Conservation (phyloP, 345 rosid genomes). For the Brassica napus region DNA sequence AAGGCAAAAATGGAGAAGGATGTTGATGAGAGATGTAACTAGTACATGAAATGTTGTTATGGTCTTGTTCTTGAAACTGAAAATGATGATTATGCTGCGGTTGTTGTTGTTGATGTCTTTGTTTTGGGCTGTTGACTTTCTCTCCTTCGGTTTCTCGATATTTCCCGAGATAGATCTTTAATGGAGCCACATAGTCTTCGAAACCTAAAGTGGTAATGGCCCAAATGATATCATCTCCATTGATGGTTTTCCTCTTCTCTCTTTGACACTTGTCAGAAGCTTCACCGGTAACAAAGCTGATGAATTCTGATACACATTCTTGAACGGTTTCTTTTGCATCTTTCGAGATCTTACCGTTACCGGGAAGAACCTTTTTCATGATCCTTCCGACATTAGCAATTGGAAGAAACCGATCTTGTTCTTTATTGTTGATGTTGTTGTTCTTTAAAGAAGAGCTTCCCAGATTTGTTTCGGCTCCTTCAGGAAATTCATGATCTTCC, state of each 20-base stretch:
- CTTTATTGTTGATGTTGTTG: slow-evolving; percentile 44
- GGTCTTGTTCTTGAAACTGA: slow-evolving; percentile 40
- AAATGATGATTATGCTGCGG: slow-evolving; percentile 41
- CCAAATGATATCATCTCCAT: slow-evolving; percentile 79
- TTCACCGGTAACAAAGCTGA: slow-evolving; percentile 71
- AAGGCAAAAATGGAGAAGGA: slow-evolving; percentile 40
- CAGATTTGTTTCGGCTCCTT: slow-evolving; percentile 42
- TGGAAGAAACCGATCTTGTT: slow-evolving; percentile 71
- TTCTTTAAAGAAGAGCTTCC: slow-evolving; percentile 53
- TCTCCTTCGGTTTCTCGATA: slow-evolving; percentile 69
- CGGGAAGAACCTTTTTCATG: slow-evolving; percentile 70
- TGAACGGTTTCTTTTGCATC: slow-evolving; percentile 75
- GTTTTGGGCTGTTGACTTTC: slow-evolving; percentile 60
- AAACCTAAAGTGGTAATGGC: slow-evolving; percentile 73
- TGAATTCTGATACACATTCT: slow-evolving; percentile 78
- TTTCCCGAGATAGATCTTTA: slow-evolving; percentile 58
- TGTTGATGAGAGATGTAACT: slow-evolving; percentile 46
- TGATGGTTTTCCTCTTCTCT: slow-evolving; percentile 70
- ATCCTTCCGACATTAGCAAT: slow-evolving; percentile 78
- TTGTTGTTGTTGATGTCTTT: slow-evolving; percentile 44
- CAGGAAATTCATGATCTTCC: slow-evolving; percentile 39
- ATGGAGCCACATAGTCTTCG: slow-evolving; percentile 60
- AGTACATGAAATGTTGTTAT: slow-evolving; percentile 40
- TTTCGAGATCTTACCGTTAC: slow-evolving; percentile 68
- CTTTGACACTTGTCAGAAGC: slow-evolving; percentile 74